A percentile compares a stretch with the other conserved stretches of the same genome.
These are phyloP conservation scores for Helianthus tuberosus DNA, from an alignment of 129 eudicot genomes.

Conservation along the genomic window DNA sequence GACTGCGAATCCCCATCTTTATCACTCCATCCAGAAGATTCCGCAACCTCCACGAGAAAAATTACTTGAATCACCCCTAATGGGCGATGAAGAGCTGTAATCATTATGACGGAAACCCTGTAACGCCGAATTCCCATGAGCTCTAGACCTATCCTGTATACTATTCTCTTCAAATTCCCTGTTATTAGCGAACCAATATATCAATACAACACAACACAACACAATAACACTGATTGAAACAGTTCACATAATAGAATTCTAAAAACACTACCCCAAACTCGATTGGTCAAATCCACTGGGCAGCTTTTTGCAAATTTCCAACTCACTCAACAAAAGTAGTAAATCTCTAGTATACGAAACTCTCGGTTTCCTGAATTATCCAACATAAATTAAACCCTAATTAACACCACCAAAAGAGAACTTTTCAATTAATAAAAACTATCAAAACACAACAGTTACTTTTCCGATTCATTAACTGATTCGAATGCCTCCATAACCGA, in stretches of 20 bases:
- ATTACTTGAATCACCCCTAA: constrained; percentile 66
- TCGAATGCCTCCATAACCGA: constrained; percentile 36
- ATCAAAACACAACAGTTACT: constrained; percentile 41
- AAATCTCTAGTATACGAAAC: constrained; percentile 72
- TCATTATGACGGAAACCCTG: constrained; percentile 75
- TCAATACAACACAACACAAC: background rate
- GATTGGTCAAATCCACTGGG: constrained; percentile 75
- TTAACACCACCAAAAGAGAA: background rate
- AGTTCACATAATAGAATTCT: background rate
- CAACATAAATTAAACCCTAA: constrained; percentile 4
- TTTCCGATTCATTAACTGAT: constrained; percentile 31
- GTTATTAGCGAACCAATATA: constrained; percentile 25
- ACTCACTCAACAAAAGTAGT: constrained; percentile 66
- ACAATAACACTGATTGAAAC: constrained; percentile 6
- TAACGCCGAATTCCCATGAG: constrained; percentile 54
- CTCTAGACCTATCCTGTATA: constrained; percentile 60
- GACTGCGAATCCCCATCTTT: constrained; percentile 77
- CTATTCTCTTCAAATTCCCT: constrained; percentile 71
- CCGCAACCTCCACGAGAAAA: constrained; percentile 37
- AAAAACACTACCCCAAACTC: constrained; percentile 47
- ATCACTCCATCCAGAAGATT: constrained; percentile 71
- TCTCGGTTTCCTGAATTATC: constrained; percentile 56
- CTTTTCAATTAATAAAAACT: background rate
- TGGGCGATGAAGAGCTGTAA: constrained; percentile 79
- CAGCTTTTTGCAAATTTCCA: constrained; percentile 73